Evolutionary conservation across 148 eudicot species (phyloP), one percentile per base, ranked within the genome.

Genomic region (Silene uniflora): DNA sequence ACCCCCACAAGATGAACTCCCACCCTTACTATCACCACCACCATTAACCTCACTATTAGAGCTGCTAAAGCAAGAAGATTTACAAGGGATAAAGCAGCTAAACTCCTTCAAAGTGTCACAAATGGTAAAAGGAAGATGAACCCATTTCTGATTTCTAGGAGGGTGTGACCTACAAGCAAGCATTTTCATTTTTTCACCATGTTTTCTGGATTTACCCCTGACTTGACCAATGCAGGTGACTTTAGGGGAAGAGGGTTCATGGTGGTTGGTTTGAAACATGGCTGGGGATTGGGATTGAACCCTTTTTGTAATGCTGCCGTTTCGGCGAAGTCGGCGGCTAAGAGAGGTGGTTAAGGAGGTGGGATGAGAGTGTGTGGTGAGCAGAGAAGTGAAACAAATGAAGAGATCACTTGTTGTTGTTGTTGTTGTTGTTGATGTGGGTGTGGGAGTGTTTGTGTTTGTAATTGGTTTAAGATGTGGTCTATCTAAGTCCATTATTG

Each of bases 141-240:
- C 98, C 98, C 98, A 91, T 71, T 84, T 88, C 84, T 93, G 93
- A 58, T 89, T 88, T 32, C 84, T 80, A 35, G 35, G 27, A 47
- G 86, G 79, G 16, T 71, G 75, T 0, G 91, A 85, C 5, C 85
- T 74, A 25, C 81, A 79, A 69, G 84, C 82, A 4, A 74, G 56
- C 78, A 82, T 81, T 75, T 85, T 79, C 76, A 82, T 82, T 63
- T 88, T 86, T 79, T 82, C 83, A 19, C 83, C 86, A 14, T 91
- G 90, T 13, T 94, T 94, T 86, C 86, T 89, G 11, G 93, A 83
- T 69, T 94, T 94, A 1, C 90, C 96, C 2, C 93, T 80, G 0
- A 94, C 98, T 19, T 94, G 97, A 0, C 97, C 98, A 71, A 94
- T 94, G 71, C 98, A 94, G 4, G 97, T 94, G 11, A 94, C 98